Base-by-base conservation (phyloP, 352 stramenopile genomes). In the Globisporangium orthogonon region DNA sequence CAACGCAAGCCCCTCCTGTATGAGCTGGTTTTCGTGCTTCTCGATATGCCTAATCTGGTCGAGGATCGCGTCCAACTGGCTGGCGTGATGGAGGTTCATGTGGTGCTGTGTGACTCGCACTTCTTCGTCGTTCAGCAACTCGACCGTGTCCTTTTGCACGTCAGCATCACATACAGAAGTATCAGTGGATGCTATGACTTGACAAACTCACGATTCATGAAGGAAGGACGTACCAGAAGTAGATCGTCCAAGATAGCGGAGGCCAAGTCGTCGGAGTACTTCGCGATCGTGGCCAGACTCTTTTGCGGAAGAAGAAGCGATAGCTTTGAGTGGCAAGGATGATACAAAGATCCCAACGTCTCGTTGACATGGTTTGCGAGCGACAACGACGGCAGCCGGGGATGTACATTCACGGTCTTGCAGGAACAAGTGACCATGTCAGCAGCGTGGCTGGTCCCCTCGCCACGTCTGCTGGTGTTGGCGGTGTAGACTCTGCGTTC, bases 221-320 rank as follows among this genome's bases (percentile, higher is more conserved):
- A 48, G 2, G 43, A 48, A 48, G 1, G 50, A 54, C 67, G 54
- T 63, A 89, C 79, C 50, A 87, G 60, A 14, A 89, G 61, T 0
- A 89, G 56, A 28, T 89, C 79, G 46, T 89, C 77, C 51, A 89
- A 60, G 50, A 89, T 77, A 4, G 75, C 66, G 13, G 70, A 68
- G 4, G 77, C 73, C 2, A 89, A 66, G 51, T 73, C 50, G 10
- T 86, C 77, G 5, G 73, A 87, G 48, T 87, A 69, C 23, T 70
- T 49, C 3, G 70, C 69, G 33, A 88, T 74, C 4, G 60, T 51
- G 37, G 63, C 50, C n/a, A 90, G 50, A 2, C 83, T 66, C 1
- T 58, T 46, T 17, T 65, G 56, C 39, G 66, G 62, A 0, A 87
- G 57, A 37, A 84, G 52, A 1, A 83, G 50, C 13, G 73, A 83